phyloP scores from a whole-genome alignment of 2,329 filamentous ascomycete species.

The Colletotrichum abscissum region DNA sequence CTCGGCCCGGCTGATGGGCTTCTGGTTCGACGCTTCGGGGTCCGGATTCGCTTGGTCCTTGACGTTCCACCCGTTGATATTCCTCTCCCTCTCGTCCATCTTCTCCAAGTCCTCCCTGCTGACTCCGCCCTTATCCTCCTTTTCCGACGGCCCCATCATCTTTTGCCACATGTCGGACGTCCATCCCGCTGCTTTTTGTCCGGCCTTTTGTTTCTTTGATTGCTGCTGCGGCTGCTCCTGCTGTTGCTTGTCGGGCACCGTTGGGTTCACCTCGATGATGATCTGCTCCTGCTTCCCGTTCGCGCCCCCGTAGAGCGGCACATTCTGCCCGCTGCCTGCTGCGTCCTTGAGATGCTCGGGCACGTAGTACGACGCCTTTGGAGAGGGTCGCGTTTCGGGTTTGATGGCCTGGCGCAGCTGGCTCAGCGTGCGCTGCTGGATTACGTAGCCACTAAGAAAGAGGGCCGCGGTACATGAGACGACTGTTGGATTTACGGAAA shows the following conservation, averaged over 20 bases:
- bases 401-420: constrained; percentile 81
- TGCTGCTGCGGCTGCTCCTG: constrained; percentile 13
- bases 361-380: constrained; percentile 56
- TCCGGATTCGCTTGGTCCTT: constrained; percentile 46
- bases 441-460: constrained; percentile 87
- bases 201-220: constrained; percentile 32
- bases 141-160: constrained; percentile 4
- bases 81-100: constrained; percentile 36
- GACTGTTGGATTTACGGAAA: constrained; percentile 57
- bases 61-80: constrained; percentile 37
- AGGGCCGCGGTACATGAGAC: constrained; percentile 82
- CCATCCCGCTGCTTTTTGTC: constrained; percentile 30
- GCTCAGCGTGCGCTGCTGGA: constrained; percentile 87
- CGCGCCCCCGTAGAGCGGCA: constrained; percentile 37
- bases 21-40: constrained; percentile 50
- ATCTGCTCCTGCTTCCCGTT: constrained; percentile 36
- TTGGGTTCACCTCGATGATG: constrained; percentile 50
- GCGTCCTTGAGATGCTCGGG: constrained; percentile 62
- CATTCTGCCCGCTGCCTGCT: constrained; percentile 42
- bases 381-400: constrained; percentile 56
- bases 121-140: constrained; percentile 12
- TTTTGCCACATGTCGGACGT: constrained; percentile 30
- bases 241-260: constrained; percentile 39
- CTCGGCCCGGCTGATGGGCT: constrained; percentile 63
- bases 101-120: constrained; percentile 39